phyloP scores from a whole-genome alignment of 1,284 basidiomycete genomes.

The Pholiota adiposa region DNA sequence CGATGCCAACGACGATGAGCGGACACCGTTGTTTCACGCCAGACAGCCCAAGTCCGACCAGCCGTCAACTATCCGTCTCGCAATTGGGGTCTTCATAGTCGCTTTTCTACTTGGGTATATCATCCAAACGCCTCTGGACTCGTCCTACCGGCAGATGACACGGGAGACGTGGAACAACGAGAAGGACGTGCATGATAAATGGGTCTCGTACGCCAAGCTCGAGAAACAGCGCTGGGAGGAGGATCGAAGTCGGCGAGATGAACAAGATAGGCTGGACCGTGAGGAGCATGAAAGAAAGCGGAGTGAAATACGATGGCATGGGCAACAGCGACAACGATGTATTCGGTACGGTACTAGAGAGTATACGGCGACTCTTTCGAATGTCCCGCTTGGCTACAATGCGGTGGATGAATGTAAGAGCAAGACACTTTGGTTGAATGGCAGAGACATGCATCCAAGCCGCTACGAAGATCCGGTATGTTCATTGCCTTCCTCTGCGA shows the following conservation, averaged over 20 bases:
- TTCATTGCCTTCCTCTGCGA: no score
- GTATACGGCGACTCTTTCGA: constrained; percentile 19
- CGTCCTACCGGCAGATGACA: neutral
- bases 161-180: no score
- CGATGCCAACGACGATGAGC: no score
- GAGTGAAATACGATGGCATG: constrained; percentile 16
- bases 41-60: no score
- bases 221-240: no score
- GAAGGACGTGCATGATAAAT: no score
- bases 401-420: constrained; percentile 16
- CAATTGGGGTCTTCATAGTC: no score
- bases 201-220: no score
- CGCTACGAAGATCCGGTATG: constrained; percentile 18
- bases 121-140: neutral
- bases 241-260: neutral
- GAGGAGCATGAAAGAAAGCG: constrained; percentile 13
- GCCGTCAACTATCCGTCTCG: no score
- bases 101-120: neutral
- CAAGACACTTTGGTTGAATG: constrained; percentile 20
- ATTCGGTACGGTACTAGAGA: constrained; percentile 21
- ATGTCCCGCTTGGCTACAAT: constrained; percentile 19
- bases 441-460: constrained; percentile 14
- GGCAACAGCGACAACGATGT: constrained; percentile 9
- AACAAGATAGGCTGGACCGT: neutral
- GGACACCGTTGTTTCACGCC: no score